Evolutionary conservation across 1,139 yeast genomes (phyloP).

Genomic region (Hansenula lynferdii): DNA sequence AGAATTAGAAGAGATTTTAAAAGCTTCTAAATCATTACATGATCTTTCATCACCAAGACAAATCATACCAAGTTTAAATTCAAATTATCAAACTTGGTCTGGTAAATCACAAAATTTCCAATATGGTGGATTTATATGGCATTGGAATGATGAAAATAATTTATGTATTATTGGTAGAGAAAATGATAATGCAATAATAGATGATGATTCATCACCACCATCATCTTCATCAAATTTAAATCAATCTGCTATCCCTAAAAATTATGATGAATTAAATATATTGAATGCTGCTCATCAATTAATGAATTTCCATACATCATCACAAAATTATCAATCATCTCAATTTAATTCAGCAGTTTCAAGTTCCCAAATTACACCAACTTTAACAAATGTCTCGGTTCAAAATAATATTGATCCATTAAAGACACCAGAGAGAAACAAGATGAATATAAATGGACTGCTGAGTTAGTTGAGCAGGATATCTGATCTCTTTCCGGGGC

Average conservation of each 20-base stretch:
- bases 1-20: conserved; percentile 21
- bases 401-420: too few species aligned
- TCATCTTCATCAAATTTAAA: not conserved
- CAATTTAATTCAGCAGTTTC: too few species aligned
- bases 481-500: too few species aligned
- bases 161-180: conserved; percentile 19
- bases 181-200: conserved; percentile 13
- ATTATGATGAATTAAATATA: conserved; percentile 17
- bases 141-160: conserved; percentile 18
- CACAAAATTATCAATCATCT: too few species aligned
- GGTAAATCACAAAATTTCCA: conserved; percentile 10
- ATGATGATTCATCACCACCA: conserved; percentile 5
- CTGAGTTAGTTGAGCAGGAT: too few species aligned
- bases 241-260: conserved; percentile 17
- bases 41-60: conserved; percentile 13
- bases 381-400: too few species aligned
- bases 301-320: conserved; percentile 6
- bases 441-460: conserved; percentile 16
- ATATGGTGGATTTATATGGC: conserved; percentile 24
- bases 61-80: not conserved
- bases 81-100: too few species aligned
- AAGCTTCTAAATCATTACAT: conserved; percentile 23
- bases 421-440: too few species aligned
- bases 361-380: too few species aligned
- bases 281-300: conserved; percentile 21